These are phyloP conservation scores for Trypanosoma platydactyli DNA, from an alignment of 208 protist genomes.

Conservation along the genomic window DNA sequence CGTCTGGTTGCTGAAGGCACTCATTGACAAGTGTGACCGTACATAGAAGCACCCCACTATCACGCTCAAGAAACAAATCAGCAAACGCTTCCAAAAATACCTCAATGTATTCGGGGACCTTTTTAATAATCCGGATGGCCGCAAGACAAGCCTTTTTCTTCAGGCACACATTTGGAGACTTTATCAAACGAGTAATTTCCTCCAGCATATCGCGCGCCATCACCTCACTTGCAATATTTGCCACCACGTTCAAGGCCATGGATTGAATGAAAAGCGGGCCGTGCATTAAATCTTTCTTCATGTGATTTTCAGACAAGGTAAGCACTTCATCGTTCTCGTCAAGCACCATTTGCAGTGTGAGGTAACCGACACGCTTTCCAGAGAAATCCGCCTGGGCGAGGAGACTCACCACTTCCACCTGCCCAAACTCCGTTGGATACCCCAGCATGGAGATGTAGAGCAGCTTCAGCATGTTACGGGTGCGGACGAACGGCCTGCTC, in stretches of 20 bases:
- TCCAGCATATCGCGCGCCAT: conserved; percentile 95
- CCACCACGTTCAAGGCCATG: conserved; percentile 96
- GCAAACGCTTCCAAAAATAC: conserved; percentile 92
- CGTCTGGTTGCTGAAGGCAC: conserved; percentile 61
- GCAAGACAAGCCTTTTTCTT: conserved; percentile 95
- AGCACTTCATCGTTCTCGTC: conserved; percentile 98
- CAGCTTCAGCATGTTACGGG: conserved; percentile 99
- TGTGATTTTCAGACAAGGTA: conserved; percentile 97
- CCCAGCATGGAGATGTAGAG: conserved; percentile 99
- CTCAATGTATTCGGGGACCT: conserved; percentile 95
- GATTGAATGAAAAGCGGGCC: conserved; percentile 89
- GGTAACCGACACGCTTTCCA: conserved; percentile 98
- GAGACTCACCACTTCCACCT: conserved; percentile 99
- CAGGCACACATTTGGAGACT: conserved; percentile 85
- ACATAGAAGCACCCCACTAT: conserved; percentile 86
- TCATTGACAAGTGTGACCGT: conserved; percentile 93
- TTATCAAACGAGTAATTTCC: conserved; percentile 93
- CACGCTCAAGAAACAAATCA: conserved; percentile 64
- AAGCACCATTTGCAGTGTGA: conserved; percentile 95
- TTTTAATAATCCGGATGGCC: conserved; percentile 90
- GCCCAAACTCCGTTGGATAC: conserved; percentile 99
- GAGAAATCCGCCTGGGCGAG: conserved; percentile 95
- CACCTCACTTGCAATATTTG: conserved; percentile 96
- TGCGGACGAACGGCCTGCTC: conserved; percentile 90
- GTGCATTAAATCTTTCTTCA: conserved; percentile 94